Evolutionary conservation across 1,284 basidiomycete species (phyloP), one percentile per base, ranked within the genome.

Genomic region (Ustilago nuda): DNA sequence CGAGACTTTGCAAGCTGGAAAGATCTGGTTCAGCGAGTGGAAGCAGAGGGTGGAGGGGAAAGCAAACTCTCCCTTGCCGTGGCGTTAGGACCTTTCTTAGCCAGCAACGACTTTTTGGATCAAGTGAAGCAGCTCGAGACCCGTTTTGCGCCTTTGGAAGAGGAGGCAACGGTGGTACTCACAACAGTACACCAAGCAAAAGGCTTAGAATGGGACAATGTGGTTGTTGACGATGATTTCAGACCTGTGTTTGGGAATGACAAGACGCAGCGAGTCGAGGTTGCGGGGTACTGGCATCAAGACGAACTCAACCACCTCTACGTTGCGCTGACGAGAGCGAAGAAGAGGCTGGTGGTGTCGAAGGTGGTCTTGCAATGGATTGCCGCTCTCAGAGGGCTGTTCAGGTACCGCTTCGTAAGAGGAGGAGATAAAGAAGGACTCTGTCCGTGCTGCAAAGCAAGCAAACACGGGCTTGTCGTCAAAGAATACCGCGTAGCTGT

Each of bases 131-230:
- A 54, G 51, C 67, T 83, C 23, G 75, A 82, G 45, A 68, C 65
- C 23, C 72, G 78, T 2, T 82, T 82, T 43, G 66, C 75, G 12
- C 57, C 56, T 12, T 52, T 48, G 1, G 77, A 81, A 41, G 60
- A 65, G 3, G 65, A 53, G 0, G 82, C 82, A 0, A 62, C 66
- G 1, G 67, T 83, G 15, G 66, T 83, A 7, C 59, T 83, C 32
- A 77, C 80, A 7, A 83, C 82, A 23, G 79, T 81, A 15, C 82
- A 83, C 35, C 82, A 83, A 59, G 79, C 80, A 8, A 83, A 83
- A 50, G 82, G 82, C 30, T 73, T 83, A 19, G 82, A 83, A 43
- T 83, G 82, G 82, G 79, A 83, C 51, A 50, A 69, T 15, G 82
- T 83, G 11, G 53, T 75, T 19, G 72, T 83, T 23, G 75, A 78